Percentiles rank a stretch among this genome's conserved stretches.
Evolutionary conservation across 2,329 filamentous ascomycete species (phyloP).

Genomic region (Exophiala dermatitidis): DNA sequence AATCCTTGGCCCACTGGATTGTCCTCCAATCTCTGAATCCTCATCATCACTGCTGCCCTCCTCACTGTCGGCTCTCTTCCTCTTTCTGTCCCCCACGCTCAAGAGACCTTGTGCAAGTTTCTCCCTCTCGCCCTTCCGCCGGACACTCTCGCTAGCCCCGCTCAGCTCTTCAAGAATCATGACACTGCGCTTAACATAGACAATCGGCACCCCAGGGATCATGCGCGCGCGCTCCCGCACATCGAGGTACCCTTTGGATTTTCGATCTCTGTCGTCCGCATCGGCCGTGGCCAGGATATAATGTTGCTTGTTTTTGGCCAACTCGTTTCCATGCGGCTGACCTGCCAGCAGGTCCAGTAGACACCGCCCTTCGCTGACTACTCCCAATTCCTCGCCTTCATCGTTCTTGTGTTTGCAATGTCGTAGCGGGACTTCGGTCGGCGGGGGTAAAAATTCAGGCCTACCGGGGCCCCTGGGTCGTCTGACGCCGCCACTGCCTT

Average conservation of each 20-base stretch:
- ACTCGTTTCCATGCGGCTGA: conserved; percentile 28
- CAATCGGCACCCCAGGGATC: conserved; percentile 44
- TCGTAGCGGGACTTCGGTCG: conserved; percentile 40
- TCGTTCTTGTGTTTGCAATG: conserved; percentile 44
- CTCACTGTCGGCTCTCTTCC: conserved; percentile 30
- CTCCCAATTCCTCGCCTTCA: conserved; percentile 29
- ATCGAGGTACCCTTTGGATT: conserved; percentile 31
- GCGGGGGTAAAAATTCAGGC: conserved; percentile 40
- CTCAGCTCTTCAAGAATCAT: conserved; percentile 47
- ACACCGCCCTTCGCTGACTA: conserved; percentile 32
- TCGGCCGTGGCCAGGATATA: conserved; percentile 43
- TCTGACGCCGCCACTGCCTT: conserved; percentile 5
- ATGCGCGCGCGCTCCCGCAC: conserved; percentile 37
- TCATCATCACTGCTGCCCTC: conserved; percentile 20
- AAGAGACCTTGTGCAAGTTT: conserved; percentile 42
- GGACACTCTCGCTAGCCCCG: conserved; percentile 36
- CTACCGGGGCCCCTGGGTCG: conserved; percentile 30
- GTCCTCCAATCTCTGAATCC: conserved; percentile 22
- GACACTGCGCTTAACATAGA: conserved; percentile 46
- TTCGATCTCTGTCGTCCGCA: conserved; percentile 28
- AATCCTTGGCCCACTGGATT: conserved; percentile 28
- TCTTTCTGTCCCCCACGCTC: conserved; percentile 30
- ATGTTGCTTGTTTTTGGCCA: conserved; percentile 43
- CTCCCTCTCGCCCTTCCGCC: conserved; percentile 40
- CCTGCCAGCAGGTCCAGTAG: conserved; percentile 38